Conservation (phyloP, 2,329 filamentous ascomycete genomes). For the Trichophyton simii region DNA sequence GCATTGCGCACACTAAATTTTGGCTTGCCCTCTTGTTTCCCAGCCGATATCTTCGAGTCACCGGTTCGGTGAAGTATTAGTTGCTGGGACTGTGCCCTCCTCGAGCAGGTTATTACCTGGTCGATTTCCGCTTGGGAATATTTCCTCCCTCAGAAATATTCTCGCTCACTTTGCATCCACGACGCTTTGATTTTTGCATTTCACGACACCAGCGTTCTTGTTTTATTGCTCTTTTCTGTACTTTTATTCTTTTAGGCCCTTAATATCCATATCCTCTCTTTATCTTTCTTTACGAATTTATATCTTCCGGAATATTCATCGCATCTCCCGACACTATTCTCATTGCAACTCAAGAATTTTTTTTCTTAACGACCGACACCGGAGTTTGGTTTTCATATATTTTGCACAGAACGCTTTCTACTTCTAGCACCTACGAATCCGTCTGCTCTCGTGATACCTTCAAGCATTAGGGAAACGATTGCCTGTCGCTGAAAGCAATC, state of each 20-base stretch:
- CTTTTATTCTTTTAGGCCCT: background rate
- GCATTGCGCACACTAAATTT: constrained; percentile 4
- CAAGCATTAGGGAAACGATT: background rate
- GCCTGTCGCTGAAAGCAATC: background rate
- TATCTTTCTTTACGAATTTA: background rate
- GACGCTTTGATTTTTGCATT: background rate
- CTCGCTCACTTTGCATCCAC: background rate
- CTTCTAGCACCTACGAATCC: background rate
- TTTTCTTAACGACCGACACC: background rate
- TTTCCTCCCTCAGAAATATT: background rate
- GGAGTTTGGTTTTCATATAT: background rate
- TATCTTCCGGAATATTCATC: background rate
- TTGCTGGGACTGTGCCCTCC: background rate
- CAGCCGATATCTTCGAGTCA: background rate
- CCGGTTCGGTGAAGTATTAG: background rate
- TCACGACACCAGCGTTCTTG: background rate
- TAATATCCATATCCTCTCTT: background rate
- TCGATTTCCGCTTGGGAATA: background rate
- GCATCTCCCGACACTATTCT: background rate
- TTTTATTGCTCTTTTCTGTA: background rate
- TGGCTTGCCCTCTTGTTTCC: background rate
- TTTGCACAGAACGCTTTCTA: background rate
- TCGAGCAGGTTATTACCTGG: constrained; percentile 2
- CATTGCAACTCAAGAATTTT: background rate
- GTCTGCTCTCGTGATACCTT: background rate